These are phyloP conservation scores for Ilyonectria destructans DNA, from an alignment of 2,329 filamentous ascomycete species.

Conservation along the genomic window DNA sequence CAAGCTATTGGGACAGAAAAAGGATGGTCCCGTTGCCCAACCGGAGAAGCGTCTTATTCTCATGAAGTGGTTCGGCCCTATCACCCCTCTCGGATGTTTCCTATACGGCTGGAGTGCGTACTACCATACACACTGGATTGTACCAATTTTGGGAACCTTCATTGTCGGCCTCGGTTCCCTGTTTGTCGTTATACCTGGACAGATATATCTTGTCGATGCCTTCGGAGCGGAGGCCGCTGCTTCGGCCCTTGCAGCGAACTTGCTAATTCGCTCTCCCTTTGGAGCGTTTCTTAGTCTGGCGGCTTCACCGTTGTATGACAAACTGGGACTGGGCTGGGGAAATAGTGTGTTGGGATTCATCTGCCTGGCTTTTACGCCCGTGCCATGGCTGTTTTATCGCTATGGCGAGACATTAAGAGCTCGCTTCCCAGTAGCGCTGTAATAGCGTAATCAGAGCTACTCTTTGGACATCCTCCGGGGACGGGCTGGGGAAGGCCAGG, in stretches of 20 bases:
- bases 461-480: too few relatives aligned
- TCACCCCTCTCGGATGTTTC: slow-evolving; percentile 70
- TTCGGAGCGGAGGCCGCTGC: slow-evolving; percentile 45
- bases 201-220: slow-evolving; percentile 48
- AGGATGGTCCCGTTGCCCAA: neutral
- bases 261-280: slow-evolving; percentile 53
- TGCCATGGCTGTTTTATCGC: slow-evolving; percentile 37
- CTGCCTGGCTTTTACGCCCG: slow-evolving; percentile 34
- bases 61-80: slow-evolving; percentile 69
- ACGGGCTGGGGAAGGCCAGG: too few relatives aligned
- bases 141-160: slow-evolving; percentile 70
- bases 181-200: slow-evolving; percentile 53
- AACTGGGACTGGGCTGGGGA: slow-evolving; percentile 37
- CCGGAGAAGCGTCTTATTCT: slow-evolving; percentile 68
- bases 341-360: slow-evolving; percentile 40
- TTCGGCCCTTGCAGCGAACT: slow-evolving; percentile 44
- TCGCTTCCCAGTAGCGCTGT: slow-evolving; percentile 34
- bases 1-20: slow-evolving; percentile 28
- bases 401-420: slow-evolving; percentile 36
- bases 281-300: slow-evolving; percentile 38
- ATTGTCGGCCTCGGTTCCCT: slow-evolving; percentile 64
- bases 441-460: neutral
- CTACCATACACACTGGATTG: slow-evolving; percentile 68
- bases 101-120: slow-evolving; percentile 74
- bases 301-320: slow-evolving; percentile 31